phyloP scores from a whole-genome alignment of 116 monocot genomes.

The Iris pallida region DNA sequence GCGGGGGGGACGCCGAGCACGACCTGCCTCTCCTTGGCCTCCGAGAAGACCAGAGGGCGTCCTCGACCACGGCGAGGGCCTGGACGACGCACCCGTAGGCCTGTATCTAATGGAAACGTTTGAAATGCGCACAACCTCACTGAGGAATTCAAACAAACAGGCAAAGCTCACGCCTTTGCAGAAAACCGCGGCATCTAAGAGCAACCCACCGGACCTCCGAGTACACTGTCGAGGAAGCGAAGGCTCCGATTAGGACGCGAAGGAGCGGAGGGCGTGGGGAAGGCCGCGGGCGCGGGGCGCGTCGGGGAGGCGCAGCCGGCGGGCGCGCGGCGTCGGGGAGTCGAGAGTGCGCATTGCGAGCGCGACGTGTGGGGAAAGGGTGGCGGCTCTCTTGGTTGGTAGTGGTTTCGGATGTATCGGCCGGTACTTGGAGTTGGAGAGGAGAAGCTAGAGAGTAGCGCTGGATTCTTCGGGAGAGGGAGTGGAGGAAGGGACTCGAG shows the following conservation, averaged over 20 bases:
- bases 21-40: conserved; percentile 30
- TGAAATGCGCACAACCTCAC: conserved; percentile 17
- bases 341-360: background rate
- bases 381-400: background rate
- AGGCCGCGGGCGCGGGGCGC: conserved; percentile 17
- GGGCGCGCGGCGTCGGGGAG: background rate
- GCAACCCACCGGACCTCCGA: conserved; percentile 23
- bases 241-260: conserved; percentile 32
- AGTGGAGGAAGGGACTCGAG: too few species aligned
- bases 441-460: too few species aligned
- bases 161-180: conserved; percentile 1
- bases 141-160: conserved; percentile 21
- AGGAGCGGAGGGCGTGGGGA: conserved; percentile 30
- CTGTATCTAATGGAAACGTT: conserved; percentile 25
- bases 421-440: too few species aligned
- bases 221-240: conserved; percentile 23
- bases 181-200: conserved; percentile 22
- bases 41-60: conserved; percentile 27
- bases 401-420: too few species aligned
- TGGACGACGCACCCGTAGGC: conserved; percentile 24
- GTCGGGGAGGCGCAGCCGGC: background rate
- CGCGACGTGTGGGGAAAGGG: background rate
- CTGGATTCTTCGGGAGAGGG: too few species aligned
- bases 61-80: conserved; percentile 34
- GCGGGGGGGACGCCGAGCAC: conserved; percentile 23